phyloP scores from a whole-genome alignment of 495 filamentous ascomycete genomes.

The Annulohypoxylon moriforme region DNA sequence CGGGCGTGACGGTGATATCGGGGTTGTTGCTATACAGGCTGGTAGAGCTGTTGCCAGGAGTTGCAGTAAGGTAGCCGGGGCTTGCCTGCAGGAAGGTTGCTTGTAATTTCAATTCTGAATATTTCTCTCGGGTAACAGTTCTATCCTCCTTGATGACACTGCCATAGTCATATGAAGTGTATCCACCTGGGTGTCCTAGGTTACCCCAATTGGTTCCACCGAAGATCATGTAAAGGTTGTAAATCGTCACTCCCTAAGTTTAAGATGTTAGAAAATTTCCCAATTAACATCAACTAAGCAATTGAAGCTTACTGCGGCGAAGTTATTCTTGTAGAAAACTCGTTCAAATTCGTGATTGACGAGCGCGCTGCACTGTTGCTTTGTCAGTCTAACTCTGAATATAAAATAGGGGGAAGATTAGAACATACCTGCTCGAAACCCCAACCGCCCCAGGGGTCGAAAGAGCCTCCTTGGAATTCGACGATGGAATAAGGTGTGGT shows the following conservation, averaged over 20 bases:
- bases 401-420: background rate
- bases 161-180: conserved; percentile 81
- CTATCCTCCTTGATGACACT: conserved; percentile 72
- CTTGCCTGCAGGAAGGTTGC: conserved; percentile 78
- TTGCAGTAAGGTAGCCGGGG: conserved; percentile 71
- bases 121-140: conserved; percentile 77
- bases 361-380: conserved; percentile 63
- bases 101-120: conserved; percentile 79
- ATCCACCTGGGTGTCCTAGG: conserved; percentile 75
- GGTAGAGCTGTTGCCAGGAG: conserved; percentile 53
- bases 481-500: conserved; percentile 74
- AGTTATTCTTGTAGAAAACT: conserved; percentile 85
- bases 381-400: conserved; percentile 3
- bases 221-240: conserved; percentile 62
- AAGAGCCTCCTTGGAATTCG: conserved; percentile 82
- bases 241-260: conserved; percentile 46
- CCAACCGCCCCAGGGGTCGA: conserved; percentile 78
- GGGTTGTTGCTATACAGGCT: conserved; percentile 59
- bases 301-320: conserved; percentile 68
- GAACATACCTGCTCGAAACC: conserved; percentile 65
- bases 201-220: conserved; percentile 92
- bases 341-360: conserved; percentile 77
- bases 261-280: conserved; percentile 23
- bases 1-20: conserved; percentile 68
- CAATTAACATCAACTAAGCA: background rate